These are phyloP conservation scores for Phytophthora pini DNA, from an alignment of 352 stramenopile genomes.

Conservation along the genomic window DNA sequence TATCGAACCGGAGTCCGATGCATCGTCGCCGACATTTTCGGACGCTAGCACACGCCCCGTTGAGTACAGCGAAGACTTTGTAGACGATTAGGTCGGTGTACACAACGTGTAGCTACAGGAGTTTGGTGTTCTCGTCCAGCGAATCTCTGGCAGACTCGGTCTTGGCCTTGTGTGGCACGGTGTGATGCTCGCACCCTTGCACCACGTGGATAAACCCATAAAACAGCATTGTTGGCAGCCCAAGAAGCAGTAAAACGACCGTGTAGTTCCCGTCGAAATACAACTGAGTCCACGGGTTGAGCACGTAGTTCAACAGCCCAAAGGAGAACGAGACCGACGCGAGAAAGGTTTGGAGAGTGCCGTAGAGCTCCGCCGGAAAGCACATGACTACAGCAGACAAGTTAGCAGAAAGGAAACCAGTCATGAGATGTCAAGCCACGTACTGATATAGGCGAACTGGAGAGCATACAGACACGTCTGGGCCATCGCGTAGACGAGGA, in stretches of 20 bases:
- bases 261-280: conserved; percentile 78
- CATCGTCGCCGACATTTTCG: conserved; percentile 14
- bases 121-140: conserved; percentile 46
- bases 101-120: conserved; percentile 33
- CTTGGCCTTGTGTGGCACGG: conserved; percentile 41
- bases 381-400: conserved; percentile 66
- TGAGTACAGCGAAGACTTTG: conserved; percentile 75
- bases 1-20: conserved; percentile 15
- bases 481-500: conserved; percentile 78
- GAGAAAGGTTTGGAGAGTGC: conserved; percentile 81
- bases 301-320: conserved; percentile 73
- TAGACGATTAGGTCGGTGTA: conserved; percentile 14
- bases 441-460: conserved; percentile 90
- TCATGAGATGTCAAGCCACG: conserved; percentile 17
- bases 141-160: conserved; percentile 22
- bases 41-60: conserved; percentile 16
- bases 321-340: conserved; percentile 73
- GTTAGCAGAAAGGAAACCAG: too few relatives aligned
- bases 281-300: conserved; percentile 79
- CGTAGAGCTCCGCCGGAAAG: conserved; percentile 77
- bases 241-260: conserved; percentile 57
- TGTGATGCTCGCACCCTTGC: conserved; percentile 69
- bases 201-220: conserved; percentile 75
- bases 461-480: conserved; percentile 80
- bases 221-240: conserved; percentile 56